phyloP scores from a whole-genome alignment of 352 stramenopile species.

The Ochromonadaceae sp. region DNA sequence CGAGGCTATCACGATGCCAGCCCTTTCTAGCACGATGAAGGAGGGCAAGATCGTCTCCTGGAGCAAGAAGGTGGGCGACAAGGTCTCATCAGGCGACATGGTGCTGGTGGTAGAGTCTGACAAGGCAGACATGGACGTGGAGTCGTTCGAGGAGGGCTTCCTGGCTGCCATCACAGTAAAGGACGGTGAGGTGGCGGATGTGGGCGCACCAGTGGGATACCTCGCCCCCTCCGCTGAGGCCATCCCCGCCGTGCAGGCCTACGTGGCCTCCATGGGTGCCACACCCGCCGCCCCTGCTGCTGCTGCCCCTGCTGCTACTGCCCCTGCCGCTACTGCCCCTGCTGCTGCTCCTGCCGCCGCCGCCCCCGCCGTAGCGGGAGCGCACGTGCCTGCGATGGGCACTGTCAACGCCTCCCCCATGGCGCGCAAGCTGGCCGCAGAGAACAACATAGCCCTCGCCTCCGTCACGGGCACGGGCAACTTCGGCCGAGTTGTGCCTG shows the following conservation, averaged over 20 bases:
- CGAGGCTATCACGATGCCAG: constrained; percentile 32
- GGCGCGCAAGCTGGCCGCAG: constrained; percentile 47
- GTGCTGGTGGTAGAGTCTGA: constrained; percentile 64
- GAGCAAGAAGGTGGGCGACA: constrained; percentile 45
- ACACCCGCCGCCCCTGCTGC: constrained; percentile 23
- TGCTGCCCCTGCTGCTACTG: constrained; percentile 20
- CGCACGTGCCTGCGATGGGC: constrained; percentile 25
- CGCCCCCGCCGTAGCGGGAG: constrained; percentile 49
- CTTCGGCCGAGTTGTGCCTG: constrained; percentile 53
- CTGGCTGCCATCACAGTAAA: constrained; percentile 48
- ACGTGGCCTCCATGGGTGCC: constrained; percentile 36
- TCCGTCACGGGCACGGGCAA: constrained; percentile 48
- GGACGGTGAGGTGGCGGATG: constrained; percentile 47
- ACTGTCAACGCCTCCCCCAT: constrained; percentile 43
- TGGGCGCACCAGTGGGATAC: constrained; percentile 48
- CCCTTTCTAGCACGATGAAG: constrained; percentile 37
- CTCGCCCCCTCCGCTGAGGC: constrained; percentile 47
- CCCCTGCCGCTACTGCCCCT: constrained; percentile 14
- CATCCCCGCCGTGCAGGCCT: constrained; percentile 44
- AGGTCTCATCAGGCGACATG: constrained; percentile 44
- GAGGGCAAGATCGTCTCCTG: constrained; percentile 39
- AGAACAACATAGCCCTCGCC: constrained; percentile 48
- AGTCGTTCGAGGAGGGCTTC: constrained; percentile 62
- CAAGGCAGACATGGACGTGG: constrained; percentile 70
- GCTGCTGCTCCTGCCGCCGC: constrained; percentile 32